Conservation (phyloP, 305 asterid genomes). For the Fraxinus nigra region DNA sequence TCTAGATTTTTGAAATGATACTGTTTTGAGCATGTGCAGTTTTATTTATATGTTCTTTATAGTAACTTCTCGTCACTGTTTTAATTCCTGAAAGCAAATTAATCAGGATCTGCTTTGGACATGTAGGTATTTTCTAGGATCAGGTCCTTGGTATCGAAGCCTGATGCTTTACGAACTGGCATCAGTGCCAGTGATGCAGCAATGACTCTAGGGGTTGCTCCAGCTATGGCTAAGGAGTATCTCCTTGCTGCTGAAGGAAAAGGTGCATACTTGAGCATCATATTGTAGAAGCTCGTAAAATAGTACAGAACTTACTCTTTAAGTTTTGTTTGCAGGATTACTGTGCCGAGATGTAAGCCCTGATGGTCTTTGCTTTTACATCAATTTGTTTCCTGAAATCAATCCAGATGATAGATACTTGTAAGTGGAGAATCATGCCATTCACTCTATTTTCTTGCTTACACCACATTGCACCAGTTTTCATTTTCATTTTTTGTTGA, state of each 20-base stretch:
- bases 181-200: constrained; percentile 91
- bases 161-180: constrained; percentile 62
- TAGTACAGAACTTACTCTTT: constrained; percentile 16
- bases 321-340: constrained; percentile 59
- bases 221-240: constrained; percentile 93
- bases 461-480: neutral
- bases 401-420: constrained; percentile 47
- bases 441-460: constrained; percentile 6
- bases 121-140: constrained; percentile 65
- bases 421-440: constrained; percentile 42
- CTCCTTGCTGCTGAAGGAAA: constrained; percentile 91
- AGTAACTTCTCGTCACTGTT: neutral
- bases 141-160: constrained; percentile 58
- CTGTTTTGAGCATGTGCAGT: neutral
- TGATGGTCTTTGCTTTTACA: constrained; percentile 79
- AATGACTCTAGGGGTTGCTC: constrained; percentile 91
- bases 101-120: constrained; percentile 5
- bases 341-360: constrained; percentile 95
- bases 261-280: constrained; percentile 41
- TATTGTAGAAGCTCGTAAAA: constrained; percentile 6
- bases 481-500: neutral
- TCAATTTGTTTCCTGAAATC: constrained; percentile 72
- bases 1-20: neutral
- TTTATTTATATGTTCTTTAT: neutral
- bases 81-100: neutral